Evolutionary conservation across 352 stramenopile species (phyloP).

Genomic region (Globisporangium nodosum): DNA sequence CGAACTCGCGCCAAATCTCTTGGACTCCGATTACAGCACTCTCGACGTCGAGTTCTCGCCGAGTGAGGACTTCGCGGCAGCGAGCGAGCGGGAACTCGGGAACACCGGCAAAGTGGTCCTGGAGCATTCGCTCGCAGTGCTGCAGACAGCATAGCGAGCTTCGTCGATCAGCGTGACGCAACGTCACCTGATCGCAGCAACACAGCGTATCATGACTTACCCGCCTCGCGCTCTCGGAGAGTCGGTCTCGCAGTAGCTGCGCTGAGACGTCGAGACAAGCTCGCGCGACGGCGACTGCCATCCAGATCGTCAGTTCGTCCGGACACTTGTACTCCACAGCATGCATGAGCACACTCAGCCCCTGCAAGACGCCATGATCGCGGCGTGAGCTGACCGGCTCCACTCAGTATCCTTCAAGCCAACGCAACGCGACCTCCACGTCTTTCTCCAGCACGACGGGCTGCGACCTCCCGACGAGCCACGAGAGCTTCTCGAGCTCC

Average conservation of each 20-base stretch:
- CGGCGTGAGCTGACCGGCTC: background rate
- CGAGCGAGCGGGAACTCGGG: conserved; percentile 49
- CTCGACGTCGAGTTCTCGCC: conserved; percentile 1
- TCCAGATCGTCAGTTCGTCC: conserved; percentile 44
- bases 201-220: conserved; percentile 16
- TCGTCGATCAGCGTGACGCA: background rate
- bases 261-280: conserved; percentile 17
- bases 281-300: conserved; percentile 43
- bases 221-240: conserved; percentile 49
- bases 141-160: conserved; percentile 8
- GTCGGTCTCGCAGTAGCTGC: conserved; percentile 23
- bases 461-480: conserved; percentile 40
- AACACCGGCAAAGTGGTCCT: conserved; percentile 55
- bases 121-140: conserved; percentile 37
- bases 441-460: conserved; percentile 38
- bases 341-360: conserved; percentile 32
- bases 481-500: conserved; percentile 41
- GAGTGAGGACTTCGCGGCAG: conserved; percentile 25
- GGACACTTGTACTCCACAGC: conserved; percentile 34
- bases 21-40: conserved; percentile 18
- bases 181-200: background rate
- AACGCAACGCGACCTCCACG: conserved; percentile 15
- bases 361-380: conserved; percentile 12
- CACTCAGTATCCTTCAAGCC: background rate
- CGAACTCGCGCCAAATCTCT: conserved; percentile 38